Conservation (phyloP, 2,329 filamentous ascomycete species). For the Aphanoascus verrucosus region DNA sequence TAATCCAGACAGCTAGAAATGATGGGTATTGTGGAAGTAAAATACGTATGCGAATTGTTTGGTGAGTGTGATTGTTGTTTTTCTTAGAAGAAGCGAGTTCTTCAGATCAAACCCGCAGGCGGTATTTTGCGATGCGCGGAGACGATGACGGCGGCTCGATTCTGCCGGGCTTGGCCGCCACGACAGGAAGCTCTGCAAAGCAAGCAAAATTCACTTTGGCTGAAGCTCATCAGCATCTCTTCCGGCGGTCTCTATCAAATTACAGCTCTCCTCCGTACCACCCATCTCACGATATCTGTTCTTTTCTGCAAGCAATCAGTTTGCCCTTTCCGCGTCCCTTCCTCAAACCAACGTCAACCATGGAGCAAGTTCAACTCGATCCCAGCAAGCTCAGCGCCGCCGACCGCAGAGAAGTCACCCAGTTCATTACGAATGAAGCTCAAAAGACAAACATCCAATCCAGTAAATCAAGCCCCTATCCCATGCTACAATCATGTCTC, state of each 20-base stretch:
- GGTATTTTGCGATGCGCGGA: background rate
- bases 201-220: constrained; percentile 2
- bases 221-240: background rate
- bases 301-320: background rate
- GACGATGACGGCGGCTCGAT: background rate
- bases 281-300: too few relatives aligned
- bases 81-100: background rate
- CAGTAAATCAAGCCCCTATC: constrained; percentile 27
- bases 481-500: background rate
- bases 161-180: constrained; percentile 5
- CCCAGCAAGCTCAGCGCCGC: constrained; percentile 64
- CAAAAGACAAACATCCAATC: constrained; percentile 59
- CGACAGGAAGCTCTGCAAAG: background rate
- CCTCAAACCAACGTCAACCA: constrained; percentile 16
- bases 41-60: too few relatives aligned
- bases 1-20: background rate
- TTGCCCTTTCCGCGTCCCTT: background rate
- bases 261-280: too few relatives aligned
- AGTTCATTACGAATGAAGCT: constrained; percentile 72
- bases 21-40: background rate
- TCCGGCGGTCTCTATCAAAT: too few relatives aligned
- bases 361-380: constrained; percentile 43
- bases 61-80: too few relatives aligned
- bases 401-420: constrained; percentile 79
- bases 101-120: background rate